Evolutionary conservation across 495 filamentous ascomycete species (phyloP), one percentile per base, ranked within the genome.

Genomic region (Lasiosphaeria ovina): DNA sequence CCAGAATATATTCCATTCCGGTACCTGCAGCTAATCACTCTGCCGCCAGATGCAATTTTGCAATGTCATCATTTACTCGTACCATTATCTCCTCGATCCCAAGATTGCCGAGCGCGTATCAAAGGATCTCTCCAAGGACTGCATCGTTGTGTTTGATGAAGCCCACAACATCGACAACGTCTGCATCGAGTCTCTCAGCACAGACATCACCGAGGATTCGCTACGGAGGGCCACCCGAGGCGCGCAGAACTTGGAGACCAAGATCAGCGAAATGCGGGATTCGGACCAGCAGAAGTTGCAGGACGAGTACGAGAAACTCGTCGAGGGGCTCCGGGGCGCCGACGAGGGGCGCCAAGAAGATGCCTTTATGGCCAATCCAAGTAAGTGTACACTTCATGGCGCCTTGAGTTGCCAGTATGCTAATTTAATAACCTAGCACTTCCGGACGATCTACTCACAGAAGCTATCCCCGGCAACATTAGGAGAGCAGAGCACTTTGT

Each of bases 111-210:
- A 99, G 71, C 82, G 94, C 54, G 94, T 99, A 3, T 98, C 95
- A 1, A 91, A 89, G 71, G 93, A 99, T 66, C 82, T 99, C 6
- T 97, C 94, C 6, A 98, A 97, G 61, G 94, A 99, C 71, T 96
- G 92, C 69, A 99, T 99, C 34, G 90, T 99, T 14, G 95, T 99
- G 12, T 99, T 99, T 65, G 94, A 99, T 69, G 94, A 99, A 67
- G 94, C 94, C 17, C 94, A 99, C 74, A 99, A 99, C 62, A 99
- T 99, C 66, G 94, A 99, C 80, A 99, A 99, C 72, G 94, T 99
- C 54, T 98, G 95, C 72, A 99, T 99, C 62, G 94, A 99, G 66
- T 96, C 94, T 11, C 80, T 97, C 24, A 97, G 93, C 67, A 96
- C 96, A 34, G 94, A 99, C 71, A 80, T 99, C 35, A 97, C 92